These are phyloP conservation scores for Fusarium annulatum DNA, from an alignment of 2,329 filamentous ascomycete genomes.

Conservation along the genomic window DNA sequence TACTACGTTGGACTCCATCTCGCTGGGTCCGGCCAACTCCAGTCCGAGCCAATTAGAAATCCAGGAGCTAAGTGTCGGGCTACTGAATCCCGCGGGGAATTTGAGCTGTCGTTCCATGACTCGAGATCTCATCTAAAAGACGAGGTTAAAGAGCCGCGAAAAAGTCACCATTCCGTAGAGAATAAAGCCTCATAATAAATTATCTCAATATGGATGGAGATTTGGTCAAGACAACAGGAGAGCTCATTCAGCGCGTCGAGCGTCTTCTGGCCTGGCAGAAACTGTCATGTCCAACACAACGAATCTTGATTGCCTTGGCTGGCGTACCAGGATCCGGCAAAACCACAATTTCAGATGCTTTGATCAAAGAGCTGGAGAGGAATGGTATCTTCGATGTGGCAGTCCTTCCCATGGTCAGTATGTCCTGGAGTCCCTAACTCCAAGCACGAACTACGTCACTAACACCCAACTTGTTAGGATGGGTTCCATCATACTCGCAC, in stretches of 20 bases:
- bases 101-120: not conserved
- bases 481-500: not conserved
- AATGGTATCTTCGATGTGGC: not conserved
- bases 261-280: not conserved
- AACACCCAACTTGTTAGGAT: not conserved
- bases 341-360: not conserved
- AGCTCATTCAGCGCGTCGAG: not conserved
- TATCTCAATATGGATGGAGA: not conserved
- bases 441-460: not conserved
- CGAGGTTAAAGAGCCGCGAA: not conserved
- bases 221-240: too few species aligned
- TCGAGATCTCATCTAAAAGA: not conserved
- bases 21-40: not conserved
- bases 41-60: not conserved
- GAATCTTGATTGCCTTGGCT: not conserved
- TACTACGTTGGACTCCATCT: not conserved
- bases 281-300: not conserved
- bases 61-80: not conserved
- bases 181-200: not conserved
- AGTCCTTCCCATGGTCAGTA: not conserved
- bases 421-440: not conserved
- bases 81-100: not conserved
- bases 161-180: not conserved
- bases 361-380: not conserved
- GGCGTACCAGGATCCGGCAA: not conserved